A percentile compares a stretch with the other conserved stretches of the same genome.
Evolutionary conservation across 2,329 filamentous ascomycete species (phyloP).

Genomic region (Ceratocystis cacaofunesta): DNA sequence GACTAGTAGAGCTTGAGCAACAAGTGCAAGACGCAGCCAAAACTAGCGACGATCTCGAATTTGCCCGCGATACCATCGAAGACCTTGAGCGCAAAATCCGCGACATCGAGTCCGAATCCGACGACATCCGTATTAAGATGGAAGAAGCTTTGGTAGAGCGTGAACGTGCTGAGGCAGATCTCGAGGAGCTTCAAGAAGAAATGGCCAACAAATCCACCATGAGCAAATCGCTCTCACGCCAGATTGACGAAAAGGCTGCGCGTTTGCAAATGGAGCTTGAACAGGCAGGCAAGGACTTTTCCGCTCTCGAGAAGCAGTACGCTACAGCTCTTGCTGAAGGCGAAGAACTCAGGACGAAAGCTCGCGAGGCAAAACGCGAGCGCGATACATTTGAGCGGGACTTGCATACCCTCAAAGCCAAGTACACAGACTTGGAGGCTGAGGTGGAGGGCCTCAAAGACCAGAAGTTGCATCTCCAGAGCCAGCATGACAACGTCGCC

Average conservation of each 20-base stretch:
- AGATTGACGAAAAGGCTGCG: conserved; percentile 55
- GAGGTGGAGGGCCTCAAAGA: conserved; percentile 45
- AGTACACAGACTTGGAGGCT: conserved; percentile 34
- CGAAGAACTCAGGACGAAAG: conserved; percentile 30
- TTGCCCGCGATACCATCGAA: conserved; percentile 43
- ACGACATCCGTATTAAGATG: conserved; percentile 39
- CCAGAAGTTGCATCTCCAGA: conserved; percentile 56
- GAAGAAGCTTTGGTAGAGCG: conserved; percentile 40
- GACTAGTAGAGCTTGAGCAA: conserved; percentile 40
- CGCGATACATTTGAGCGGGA: conserved; percentile 28
- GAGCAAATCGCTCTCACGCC: conserved; percentile 58
- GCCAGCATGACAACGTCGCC: conserved; percentile 51
- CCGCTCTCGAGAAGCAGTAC: conserved; percentile 37
- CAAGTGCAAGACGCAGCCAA: conserved; percentile 25
- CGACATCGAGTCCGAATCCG: conserved; percentile 38
- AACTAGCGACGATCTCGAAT: conserved; percentile 35
- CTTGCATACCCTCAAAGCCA: conserved; percentile 26
- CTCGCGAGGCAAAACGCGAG: conserved; percentile 31
- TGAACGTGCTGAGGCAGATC: conserved; percentile 41
- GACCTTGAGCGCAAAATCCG: conserved; percentile 42
- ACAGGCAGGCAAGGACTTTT: conserved; percentile 33
- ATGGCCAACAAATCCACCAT: conserved; percentile 66
- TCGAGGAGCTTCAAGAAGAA: conserved; percentile 57
- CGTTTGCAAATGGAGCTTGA: conserved; percentile 54
- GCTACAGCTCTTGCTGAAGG: conserved; percentile 33